Evolutionary conservation across 345 rosid species (phyloP).

Genomic region (Luvunga scandens): DNA sequence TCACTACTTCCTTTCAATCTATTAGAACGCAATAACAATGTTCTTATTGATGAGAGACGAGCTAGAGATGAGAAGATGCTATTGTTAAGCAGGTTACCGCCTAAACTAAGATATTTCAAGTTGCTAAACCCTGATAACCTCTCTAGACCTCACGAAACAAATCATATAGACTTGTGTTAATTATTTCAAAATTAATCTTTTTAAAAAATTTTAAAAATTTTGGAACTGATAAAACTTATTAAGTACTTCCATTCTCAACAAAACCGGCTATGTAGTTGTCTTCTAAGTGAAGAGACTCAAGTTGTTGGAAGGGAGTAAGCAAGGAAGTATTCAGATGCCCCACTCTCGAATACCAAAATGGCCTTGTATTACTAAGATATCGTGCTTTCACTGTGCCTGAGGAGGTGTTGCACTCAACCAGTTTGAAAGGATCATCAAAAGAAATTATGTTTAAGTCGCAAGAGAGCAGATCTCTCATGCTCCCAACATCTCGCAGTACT

Average conservation of each 20-base stretch:
- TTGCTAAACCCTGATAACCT: too few relatives aligned
- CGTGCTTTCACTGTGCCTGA: neutral
- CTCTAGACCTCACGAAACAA: too few relatives aligned
- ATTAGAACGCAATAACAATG: too few relatives aligned
- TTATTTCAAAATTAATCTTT: too few relatives aligned
- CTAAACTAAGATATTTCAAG: too few relatives aligned
- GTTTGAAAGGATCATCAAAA: neutral
- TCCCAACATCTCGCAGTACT: neutral
- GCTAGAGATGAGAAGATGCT: too few relatives aligned
- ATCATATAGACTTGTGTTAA: too few relatives aligned
- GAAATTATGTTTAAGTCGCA: neutral
- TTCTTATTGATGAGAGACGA: too few relatives aligned
- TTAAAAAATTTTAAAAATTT: too few relatives aligned
- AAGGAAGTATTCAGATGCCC: neutral
- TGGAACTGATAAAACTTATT: too few relatives aligned
- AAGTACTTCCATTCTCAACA: neutral
- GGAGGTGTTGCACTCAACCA: neutral
- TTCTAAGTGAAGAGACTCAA: neutral
- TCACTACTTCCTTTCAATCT: too few relatives aligned
- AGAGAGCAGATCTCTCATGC: neutral
- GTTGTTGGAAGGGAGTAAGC: neutral
- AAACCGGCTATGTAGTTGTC: neutral
- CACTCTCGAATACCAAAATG: neutral
- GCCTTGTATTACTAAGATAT: neutral
- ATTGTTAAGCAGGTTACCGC: too few relatives aligned